Evolutionary conservation across 257 asterid species (phyloP), one percentile per base, ranked within the genome.

Genomic region (Solanum medicagineum): DNA sequence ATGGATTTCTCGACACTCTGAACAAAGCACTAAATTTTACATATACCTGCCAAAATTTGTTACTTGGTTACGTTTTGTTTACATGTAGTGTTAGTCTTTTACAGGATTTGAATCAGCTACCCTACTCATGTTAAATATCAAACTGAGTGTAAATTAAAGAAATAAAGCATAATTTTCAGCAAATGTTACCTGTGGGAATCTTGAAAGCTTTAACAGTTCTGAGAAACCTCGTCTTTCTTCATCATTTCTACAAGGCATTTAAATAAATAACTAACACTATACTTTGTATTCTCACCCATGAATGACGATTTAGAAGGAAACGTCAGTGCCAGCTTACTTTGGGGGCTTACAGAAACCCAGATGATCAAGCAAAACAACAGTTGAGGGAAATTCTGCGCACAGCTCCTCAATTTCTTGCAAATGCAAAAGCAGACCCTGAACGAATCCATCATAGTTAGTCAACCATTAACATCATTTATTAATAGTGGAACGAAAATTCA

Each of bases 271-370:
- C 44, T 44, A 70, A 63, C 7, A 5, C 47, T 8, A 87, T 74
- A 7, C 87, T 53, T 17, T 22, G 16, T 40, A 26, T 26, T 77
- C 17, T 77, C 62, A 1, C 13, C 1, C 11, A 49, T 24, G 51
- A 71, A 83, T 29, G 79, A 69, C 16, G 2, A 29, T 81, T 59
- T 10, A 85, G 42, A 24, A 74, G 51, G 83, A 29, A 79, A 40
- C 44, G 40, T 12, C 40, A 80, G 14, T 10, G 85, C 79, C 40
- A 83, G 84, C 98, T 93, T 90, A 95, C 98, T 3, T 89, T 81
- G 98, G 98, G 84, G 98, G 96, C 88, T 92, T 95, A 75, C 98
- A 94, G 89, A 95, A 95, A 65, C 93, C 95, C 36, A 95, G 44
- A 90, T 95, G 98, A 90, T 95, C 98, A 3, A 95, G 91, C 68